Percentiles rank a stretch among this genome's conserved stretches.
Conservation (phyloP, 371 early-diverging fungal genomes). For the Haplosporangium sp. region DNA sequence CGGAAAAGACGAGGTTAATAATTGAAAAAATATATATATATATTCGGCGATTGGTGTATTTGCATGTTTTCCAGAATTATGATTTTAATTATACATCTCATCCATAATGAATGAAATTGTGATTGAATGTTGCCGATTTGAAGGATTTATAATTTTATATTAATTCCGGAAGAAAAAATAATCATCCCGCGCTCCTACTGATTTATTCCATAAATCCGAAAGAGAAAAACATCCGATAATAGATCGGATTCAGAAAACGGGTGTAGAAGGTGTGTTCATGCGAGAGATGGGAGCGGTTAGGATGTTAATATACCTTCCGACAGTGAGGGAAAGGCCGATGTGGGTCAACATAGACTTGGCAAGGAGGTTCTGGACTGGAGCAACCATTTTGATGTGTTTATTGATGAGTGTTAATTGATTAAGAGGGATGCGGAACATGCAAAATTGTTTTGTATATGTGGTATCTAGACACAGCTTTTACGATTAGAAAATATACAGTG, state of each 20-base stretch:
- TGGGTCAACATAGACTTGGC: slow-evolving; percentile 49
- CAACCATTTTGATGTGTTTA: slow-evolving; percentile 24
- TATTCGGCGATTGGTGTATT: too few relatives aligned
- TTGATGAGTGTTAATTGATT: slow-evolving; percentile 6
- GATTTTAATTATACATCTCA: too few relatives aligned
- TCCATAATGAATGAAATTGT: not conserved
- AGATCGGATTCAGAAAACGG: not conserved
- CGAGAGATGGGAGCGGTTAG: not conserved
- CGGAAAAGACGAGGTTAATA: not conserved
- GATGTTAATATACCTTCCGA: slow-evolving; percentile 37
- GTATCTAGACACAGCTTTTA: not conserved
- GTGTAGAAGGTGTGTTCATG: not conserved
- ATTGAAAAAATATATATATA: not conserved
- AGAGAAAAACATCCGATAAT: not conserved
- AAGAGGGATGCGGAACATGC: slow-evolving; percentile 3
- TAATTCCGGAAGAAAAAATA: not conserved
- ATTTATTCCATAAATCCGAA: too few relatives aligned
- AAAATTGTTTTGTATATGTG: not conserved
- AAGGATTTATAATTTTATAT: not conserved
- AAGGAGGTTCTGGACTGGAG: slow-evolving; percentile 47
- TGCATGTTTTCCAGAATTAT: not conserved
- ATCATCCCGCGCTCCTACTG: not conserved
- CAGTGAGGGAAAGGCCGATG: slow-evolving; percentile 31
- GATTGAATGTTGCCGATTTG: not conserved
- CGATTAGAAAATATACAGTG: not conserved